Base-by-base conservation (phyloP, 164 flowering plant species). In the Vitis rotundifolia region DNA sequence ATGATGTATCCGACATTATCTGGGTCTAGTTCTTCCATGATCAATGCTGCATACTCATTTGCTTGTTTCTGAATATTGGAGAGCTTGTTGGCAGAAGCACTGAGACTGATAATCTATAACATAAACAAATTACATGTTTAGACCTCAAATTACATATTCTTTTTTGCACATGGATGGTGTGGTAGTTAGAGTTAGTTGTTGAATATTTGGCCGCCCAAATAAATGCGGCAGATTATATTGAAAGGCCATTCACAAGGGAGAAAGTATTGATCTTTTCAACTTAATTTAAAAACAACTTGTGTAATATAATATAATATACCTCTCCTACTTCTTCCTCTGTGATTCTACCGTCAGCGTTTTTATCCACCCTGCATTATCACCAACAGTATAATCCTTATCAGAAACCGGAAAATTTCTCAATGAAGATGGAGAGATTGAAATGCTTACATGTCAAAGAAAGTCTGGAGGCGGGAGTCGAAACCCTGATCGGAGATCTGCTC, bases 1-100 rank as follows among this genome's bases (percentile, higher is more conserved):
- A 77, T 74, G 63, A 84, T 79, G 76, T 81, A 79, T 16, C 87
- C 85, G 13, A 11, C 67, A 59, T 77, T 71, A 1, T 79, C 83
- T 3, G 85, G 87, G 73, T 84, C 87, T 13, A 81, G 71, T 63
- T 84, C 87, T 70, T 84, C 85, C 87, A 84, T 84, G 56, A 84
- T 84, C 59, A 84, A 48, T 1, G 83, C 80, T 13, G 85, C 83
- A 72, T 81, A 84, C 61, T 79, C 83, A 37, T 76, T 10, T 0
- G 87, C 85, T 61, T 81, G 82, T 59, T 84, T 71, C 68, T 81
- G 69, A 61, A 84, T 79, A 29, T 54, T 79, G 11, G 77, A 71
- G 10, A 84, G 85, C 68, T 81, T 77, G 76, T 84, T 84, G 16
- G 85, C 78, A 4, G 83, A 75, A 64, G 87, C 87, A 79, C 87